Percentiles rank a stretch among this genome's conserved stretches.
phyloP scores from a whole-genome alignment of 2,329 filamentous ascomycete species.

The Colletotrichum viniferum region DNA sequence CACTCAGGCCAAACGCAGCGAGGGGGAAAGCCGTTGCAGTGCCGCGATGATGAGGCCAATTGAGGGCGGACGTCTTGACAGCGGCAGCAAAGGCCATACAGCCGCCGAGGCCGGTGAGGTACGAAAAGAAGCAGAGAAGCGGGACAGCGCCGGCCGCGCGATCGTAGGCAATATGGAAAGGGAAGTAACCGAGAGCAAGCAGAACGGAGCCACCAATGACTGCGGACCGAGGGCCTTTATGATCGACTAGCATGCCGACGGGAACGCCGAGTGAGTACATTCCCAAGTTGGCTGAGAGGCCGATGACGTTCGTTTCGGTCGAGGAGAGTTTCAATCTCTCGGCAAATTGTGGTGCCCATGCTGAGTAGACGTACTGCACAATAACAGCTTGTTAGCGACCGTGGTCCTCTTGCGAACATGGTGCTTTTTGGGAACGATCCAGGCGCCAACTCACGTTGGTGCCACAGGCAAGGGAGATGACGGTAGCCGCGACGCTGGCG shows the following conservation, averaged over 20 bases:
- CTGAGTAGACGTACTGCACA: constrained; percentile 91
- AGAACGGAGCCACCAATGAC: constrained; percentile 76
- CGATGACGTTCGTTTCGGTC: constrained; percentile 93
- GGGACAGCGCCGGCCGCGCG: constrained; percentile 63
- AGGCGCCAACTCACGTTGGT: constrained; percentile 72
- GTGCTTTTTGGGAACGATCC: background rate
- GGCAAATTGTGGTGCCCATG: constrained; percentile 96
- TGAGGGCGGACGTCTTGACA: constrained; percentile 85
- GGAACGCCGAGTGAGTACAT: constrained; percentile 95
- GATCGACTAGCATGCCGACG: constrained; percentile 85
- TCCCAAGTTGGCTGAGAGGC: constrained; percentile 82
- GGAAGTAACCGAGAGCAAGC: constrained; percentile 83
- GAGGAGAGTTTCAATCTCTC: constrained; percentile 84
- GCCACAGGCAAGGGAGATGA: constrained; percentile 86
- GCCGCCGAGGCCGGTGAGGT: constrained; percentile 84
- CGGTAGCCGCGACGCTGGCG: constrained; percentile 83
- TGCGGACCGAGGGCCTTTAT: constrained; percentile 78
- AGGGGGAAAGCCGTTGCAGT: constrained; percentile 94
- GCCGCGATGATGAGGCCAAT: constrained; percentile 89
- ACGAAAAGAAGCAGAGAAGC: constrained; percentile 80
- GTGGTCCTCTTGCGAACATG: background rate
- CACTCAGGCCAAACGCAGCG: constrained; percentile 91
- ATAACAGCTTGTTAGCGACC: background rate
- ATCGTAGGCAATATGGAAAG: constrained; percentile 80
- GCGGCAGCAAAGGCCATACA: constrained; percentile 90